These are phyloP conservation scores for Aristolochia fimbriata DNA, from an alignment of 164 flowering plant species.

Conservation along the genomic window DNA sequence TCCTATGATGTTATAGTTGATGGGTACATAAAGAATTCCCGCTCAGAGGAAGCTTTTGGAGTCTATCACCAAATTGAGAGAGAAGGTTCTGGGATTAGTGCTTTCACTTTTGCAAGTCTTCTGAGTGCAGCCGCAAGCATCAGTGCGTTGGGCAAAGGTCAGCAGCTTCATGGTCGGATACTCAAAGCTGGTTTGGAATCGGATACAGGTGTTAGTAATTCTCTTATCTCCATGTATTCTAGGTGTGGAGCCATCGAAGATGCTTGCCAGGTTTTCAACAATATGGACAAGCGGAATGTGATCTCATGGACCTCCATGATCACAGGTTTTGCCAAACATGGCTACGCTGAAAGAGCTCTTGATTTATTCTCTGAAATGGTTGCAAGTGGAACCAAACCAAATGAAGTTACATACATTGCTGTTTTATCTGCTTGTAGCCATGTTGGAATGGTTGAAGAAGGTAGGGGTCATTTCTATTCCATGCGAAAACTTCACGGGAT, in stretches of 20 bases:
- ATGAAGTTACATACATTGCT: constrained; percentile 66
- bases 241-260: constrained; percentile 67
- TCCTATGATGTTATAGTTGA: constrained; percentile 58
- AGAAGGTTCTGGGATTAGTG: constrained; percentile 27
- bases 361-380: constrained; percentile 55
- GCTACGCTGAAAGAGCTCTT: constrained; percentile 50
- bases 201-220: constrained; percentile 38
- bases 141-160: constrained; percentile 60
- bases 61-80: constrained; percentile 43
- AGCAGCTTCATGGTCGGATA: constrained; percentile 62
- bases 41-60: constrained; percentile 50
- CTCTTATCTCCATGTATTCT: constrained; percentile 79
- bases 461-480: constrained; percentile 53
- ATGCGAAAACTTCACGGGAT: constrained; percentile 52
- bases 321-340: constrained; percentile 81
- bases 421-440: constrained; percentile 86
- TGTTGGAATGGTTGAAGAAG: constrained; percentile 61
- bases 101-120: constrained; percentile 66
- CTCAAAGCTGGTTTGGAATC: constrained; percentile 47
- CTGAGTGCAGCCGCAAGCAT: constrained; percentile 73
- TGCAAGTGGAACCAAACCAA: constrained; percentile 40
- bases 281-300: constrained; percentile 46
- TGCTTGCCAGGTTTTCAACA: constrained; percentile 45
- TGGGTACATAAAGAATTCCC: constrained; percentile 42
- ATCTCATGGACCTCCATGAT: constrained; percentile 87